These are phyloP conservation scores for Neopestalotiopsis sp. DNA, from an alignment of 2,329 filamentous ascomycete species.

Conservation along the genomic window DNA sequence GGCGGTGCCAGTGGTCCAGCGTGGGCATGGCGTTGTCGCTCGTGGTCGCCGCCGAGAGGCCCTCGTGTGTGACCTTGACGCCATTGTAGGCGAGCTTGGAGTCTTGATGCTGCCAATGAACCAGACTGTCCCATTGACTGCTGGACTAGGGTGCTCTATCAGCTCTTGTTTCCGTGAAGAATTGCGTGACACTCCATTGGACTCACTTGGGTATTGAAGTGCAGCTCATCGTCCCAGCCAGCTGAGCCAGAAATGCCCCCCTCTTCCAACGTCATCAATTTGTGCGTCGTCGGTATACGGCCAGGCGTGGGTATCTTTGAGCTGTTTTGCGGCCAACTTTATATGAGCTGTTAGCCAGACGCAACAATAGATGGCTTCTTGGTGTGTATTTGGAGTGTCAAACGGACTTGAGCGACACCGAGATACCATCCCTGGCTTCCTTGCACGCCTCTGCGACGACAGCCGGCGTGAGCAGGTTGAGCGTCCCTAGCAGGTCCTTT, in stretches of 20 bases:
- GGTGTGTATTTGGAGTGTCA: background rate
- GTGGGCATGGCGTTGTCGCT: slow-evolving; percentile 41
- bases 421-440: slow-evolving; percentile 52
- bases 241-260: slow-evolving; percentile 30
- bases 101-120: slow-evolving; percentile 50
- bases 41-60: slow-evolving; percentile 34
- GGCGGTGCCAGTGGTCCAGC: slow-evolving; percentile 55
- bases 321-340: slow-evolving; percentile 49
- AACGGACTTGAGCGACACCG: slow-evolving; percentile 57
- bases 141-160: slow-evolving; percentile 27
- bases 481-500: slow-evolving; percentile 55
- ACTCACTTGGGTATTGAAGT: slow-evolving; percentile 58
- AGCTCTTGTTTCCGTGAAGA: background rate
- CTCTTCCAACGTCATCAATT: slow-evolving; percentile 38
- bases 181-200: background rate
- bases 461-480: slow-evolving; percentile 56
- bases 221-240: slow-evolving; percentile 54
- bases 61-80: slow-evolving; percentile 40
- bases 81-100: slow-evolving; percentile 56
- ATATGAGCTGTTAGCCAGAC: background rate
- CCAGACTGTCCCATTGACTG: slow-evolving; percentile 62
- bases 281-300: slow-evolving; percentile 42
- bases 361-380: background rate
- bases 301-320: slow-evolving; percentile 41
- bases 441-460: slow-evolving; percentile 45